A percentile compares a stretch with the other conserved stretches of the same genome.
phyloP scores from a whole-genome alignment of 2,329 filamentous ascomycete species.

The Cadophora sp. region DNA sequence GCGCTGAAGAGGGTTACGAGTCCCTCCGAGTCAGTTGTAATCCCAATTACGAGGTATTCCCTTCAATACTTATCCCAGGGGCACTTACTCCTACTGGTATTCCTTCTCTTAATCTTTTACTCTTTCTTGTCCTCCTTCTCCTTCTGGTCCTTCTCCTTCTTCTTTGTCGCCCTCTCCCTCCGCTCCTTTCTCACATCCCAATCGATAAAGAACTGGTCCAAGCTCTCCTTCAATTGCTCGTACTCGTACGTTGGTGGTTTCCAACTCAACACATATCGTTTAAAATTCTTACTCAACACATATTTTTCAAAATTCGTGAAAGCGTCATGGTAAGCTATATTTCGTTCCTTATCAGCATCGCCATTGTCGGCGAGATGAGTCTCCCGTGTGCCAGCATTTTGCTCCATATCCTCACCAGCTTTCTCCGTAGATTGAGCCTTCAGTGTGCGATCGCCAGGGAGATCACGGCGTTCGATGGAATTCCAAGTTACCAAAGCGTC shows the following conservation, averaged over 20 bases:
- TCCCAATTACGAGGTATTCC: neutral
- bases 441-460: too few species aligned
- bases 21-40: neutral
- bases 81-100: neutral
- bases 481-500: slow-evolving; percentile 3
- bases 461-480: neutral
- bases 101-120: neutral
- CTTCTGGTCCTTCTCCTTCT: too few species aligned
- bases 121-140: neutral
- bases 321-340: neutral
- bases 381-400: neutral
- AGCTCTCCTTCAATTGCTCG: neutral
- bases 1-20: too few species aligned
- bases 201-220: neutral
- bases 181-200: neutral
- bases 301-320: neutral
- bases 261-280: too few species aligned
- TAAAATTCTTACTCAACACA: too few species aligned
- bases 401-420: too few species aligned
- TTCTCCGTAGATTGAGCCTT: neutral
- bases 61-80: neutral
- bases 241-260: too few species aligned
- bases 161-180: too few species aligned
- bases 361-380: too few species aligned
- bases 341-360: neutral